Conservation (phyloP, 352 stramenopile genomes). For the Globisporangium polare region DNA sequence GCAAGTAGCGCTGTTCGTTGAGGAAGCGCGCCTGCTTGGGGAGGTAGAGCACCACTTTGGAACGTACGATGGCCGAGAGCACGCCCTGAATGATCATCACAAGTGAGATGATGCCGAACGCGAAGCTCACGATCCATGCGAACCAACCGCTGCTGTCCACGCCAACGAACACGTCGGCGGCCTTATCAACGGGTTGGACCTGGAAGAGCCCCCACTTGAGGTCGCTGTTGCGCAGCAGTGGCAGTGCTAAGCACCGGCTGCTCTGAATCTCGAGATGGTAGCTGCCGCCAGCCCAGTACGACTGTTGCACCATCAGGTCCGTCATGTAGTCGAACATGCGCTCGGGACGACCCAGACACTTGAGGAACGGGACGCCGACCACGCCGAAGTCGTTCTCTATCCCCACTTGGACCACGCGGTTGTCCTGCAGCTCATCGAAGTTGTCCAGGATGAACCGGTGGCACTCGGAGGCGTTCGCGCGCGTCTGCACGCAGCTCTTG, state of each 20-base stretch:
- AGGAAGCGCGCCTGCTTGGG: background rate
- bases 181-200: conserved; percentile 14
- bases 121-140: conserved; percentile 10
- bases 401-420: conserved; percentile 24
- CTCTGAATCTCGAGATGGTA: conserved; percentile 33
- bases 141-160: conserved; percentile 20
- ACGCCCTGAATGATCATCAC: conserved; percentile 17
- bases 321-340: conserved; percentile 24
- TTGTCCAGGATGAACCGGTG: conserved; percentile 29
- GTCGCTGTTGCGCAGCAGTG: conserved; percentile 10
- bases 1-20: conserved; percentile 2
- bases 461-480: conserved; percentile 20
- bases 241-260: conserved; percentile 25
- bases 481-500: conserved; percentile 7
- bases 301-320: conserved; percentile 28
- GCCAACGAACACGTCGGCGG: conserved; percentile 8
- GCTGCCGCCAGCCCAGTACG: conserved; percentile 30
- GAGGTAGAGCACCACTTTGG: conserved; percentile 8
- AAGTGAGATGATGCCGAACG: conserved; percentile 29
- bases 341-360: conserved; percentile 20
- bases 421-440: conserved; percentile 19
- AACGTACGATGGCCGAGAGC: background rate
- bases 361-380: conserved; percentile 23
- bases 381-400: conserved; percentile 23
- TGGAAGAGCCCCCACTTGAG: conserved; percentile 21